A percentile compares a stretch with the other conserved stretches of the same genome.
Conservation (phyloP, 441 rosid genomes). For the Eutrema salsugineum region DNA sequence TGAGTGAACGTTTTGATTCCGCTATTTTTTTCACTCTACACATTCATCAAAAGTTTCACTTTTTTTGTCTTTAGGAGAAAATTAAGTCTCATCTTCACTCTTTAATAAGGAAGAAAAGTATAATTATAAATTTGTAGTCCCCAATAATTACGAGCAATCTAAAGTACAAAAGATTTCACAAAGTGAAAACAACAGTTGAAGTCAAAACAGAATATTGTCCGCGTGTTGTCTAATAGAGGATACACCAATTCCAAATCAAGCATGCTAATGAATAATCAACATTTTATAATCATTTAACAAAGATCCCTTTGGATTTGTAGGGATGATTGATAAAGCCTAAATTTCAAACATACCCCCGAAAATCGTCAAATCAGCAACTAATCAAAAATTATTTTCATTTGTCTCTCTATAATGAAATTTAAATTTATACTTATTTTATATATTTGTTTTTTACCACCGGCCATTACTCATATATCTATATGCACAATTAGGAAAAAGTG, state of each 20-base stretch:
- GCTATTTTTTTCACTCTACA: too few species aligned
- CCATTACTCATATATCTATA: background rate
- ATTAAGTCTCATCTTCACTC: background rate
- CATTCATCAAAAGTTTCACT: too few species aligned
- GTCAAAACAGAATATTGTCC: constrained; percentile 10
- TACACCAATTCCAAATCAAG: constrained; percentile 17
- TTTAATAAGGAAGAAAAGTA: background rate
- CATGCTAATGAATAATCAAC: constrained; percentile 35
- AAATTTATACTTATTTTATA: background rate
- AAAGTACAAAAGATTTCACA: constrained; percentile 14
- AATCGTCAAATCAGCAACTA: background rate
- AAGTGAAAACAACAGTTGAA: constrained; percentile 22
- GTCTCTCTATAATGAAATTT: background rate
- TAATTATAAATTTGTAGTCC: background rate
- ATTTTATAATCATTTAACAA: constrained; percentile 23
- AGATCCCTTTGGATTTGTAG: constrained; percentile 22
- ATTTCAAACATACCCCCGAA: background rate
- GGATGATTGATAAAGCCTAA: constrained; percentile 5
- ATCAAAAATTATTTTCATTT: background rate
- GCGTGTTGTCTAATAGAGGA: constrained; percentile 9
- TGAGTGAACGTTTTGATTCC: background rate
- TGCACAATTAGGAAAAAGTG: background rate
- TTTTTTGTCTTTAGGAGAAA: background rate
- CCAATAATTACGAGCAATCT: background rate
- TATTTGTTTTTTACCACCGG: background rate